Percentiles rank a stretch among this genome's conserved stretches.
These are phyloP conservation scores for Brassica rapa DNA, from an alignment of 345 rosid genomes.

Conservation along the genomic window DNA sequence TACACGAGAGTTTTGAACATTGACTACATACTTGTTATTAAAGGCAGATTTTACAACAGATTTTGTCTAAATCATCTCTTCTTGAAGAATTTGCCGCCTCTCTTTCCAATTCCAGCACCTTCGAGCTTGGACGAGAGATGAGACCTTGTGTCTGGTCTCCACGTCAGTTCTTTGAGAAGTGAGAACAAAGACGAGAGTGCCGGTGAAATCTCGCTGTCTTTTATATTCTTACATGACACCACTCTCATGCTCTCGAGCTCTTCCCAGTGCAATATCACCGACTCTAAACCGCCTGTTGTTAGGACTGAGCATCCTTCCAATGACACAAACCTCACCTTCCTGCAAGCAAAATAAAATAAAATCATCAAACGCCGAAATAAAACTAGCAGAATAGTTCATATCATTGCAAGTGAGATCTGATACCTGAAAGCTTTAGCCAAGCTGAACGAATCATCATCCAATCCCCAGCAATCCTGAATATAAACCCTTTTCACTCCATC, in stretches of 20 bases:
- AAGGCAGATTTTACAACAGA: not conserved
- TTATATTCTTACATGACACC: constrained; percentile 68
- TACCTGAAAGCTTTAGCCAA: constrained; percentile 76
- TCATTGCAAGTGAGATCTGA: not conserved
- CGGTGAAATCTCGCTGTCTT: constrained; percentile 69
- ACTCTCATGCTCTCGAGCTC: constrained; percentile 73
- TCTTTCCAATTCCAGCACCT: constrained; percentile 70
- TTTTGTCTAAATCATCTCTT: constrained; percentile 39
- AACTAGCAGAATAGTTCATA: not conserved
- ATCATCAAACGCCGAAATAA: not conserved
- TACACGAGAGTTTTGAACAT: not conserved
- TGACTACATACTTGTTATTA: not conserved
- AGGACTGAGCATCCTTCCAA: constrained; percentile 80
- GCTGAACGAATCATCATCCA: constrained; percentile 69
- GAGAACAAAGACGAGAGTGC: constrained; percentile 77
- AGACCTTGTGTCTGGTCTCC: constrained; percentile 90
- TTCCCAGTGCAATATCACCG: constrained; percentile 65
- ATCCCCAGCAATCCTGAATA: constrained; percentile 88
- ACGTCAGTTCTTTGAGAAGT: constrained; percentile 72
- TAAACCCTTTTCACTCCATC: constrained; percentile 59
- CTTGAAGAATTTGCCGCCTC: constrained; percentile 79
- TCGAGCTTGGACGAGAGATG: constrained; percentile 62
- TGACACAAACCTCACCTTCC: constrained; percentile 68
- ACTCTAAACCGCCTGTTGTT: constrained; percentile 78
- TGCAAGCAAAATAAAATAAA: constrained; percentile 24